phyloP scores from a whole-genome alignment of 345 rosid genomes.

The thale cress (Arabidopsis thaliana) region TAIR10.1 NC_003071.7:18166001-18166500 shows the following conservation, averaged over 20 bases:
- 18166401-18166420: slow-evolving; percentile 11
- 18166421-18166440: slow-evolving; percentile 33
- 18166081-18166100: no score
- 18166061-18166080: no score
- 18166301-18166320: neutral
- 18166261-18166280: slow-evolving; percentile 35
- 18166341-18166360: neutral
- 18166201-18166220: slow-evolving; percentile 35
- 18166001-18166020: no score
- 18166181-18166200: slow-evolving; percentile 30
- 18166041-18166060: no score
- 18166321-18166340: neutral
- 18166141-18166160: neutral
- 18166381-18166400: neutral
- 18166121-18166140: neutral
- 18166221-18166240: slow-evolving; percentile 23
- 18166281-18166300: slow-evolving; percentile 22
- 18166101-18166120: neutral
- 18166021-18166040: no score
- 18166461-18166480: slow-evolving; percentile 38
- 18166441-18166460: neutral
- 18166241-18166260: neutral
- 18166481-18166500: slow-evolving; percentile 28
- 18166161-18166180: slow-evolving; percentile 9
- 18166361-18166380: neutral